These are phyloP conservation scores for Yamadazyma ubonensis DNA, from an alignment of 805 yeast genomes.

Conservation along the genomic window DNA sequence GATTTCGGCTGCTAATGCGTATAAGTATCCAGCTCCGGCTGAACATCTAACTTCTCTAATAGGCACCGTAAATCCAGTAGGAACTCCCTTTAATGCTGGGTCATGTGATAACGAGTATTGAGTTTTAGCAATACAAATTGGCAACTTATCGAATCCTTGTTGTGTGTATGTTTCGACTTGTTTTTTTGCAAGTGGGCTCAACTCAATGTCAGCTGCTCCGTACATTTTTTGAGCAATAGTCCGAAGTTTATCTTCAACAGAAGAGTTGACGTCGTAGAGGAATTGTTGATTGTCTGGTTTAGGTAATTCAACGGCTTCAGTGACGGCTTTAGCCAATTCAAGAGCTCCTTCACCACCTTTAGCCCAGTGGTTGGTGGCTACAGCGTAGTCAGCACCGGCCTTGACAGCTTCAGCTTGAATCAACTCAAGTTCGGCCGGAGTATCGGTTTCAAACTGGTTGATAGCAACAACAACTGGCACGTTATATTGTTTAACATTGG, in stretches of 20 bases:
- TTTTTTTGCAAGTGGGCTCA: constrained; percentile 74
- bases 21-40: constrained; percentile 94
- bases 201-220: constrained; percentile 84
- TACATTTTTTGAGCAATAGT: constrained; percentile 86
- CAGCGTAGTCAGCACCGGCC: constrained; percentile 95
- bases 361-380: constrained; percentile 91
- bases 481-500: constrained; percentile 79
- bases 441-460: constrained; percentile 81
- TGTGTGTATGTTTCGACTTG: constrained; percentile 78
- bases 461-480: constrained; percentile 94
- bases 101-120: constrained; percentile 96
- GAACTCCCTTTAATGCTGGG: constrained; percentile 90
- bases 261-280: constrained; percentile 66
- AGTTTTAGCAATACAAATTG: constrained; percentile 96
- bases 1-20: constrained; percentile 95
- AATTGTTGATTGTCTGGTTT: constrained; percentile 44
- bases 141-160: constrained; percentile 89
- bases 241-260: constrained; percentile 77
- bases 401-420: constrained; percentile 76
- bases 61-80: constrained; percentile 90
- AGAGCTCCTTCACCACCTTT: constrained; percentile 92
- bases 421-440: constrained; percentile 73
- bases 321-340: constrained; percentile 79
- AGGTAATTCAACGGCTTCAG: constrained; percentile 57
- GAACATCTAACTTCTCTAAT: constrained; percentile 92